phyloP scores from a whole-genome alignment of 371 early-diverging fungal genomes.

The Rhizopus microsporus region DNA sequence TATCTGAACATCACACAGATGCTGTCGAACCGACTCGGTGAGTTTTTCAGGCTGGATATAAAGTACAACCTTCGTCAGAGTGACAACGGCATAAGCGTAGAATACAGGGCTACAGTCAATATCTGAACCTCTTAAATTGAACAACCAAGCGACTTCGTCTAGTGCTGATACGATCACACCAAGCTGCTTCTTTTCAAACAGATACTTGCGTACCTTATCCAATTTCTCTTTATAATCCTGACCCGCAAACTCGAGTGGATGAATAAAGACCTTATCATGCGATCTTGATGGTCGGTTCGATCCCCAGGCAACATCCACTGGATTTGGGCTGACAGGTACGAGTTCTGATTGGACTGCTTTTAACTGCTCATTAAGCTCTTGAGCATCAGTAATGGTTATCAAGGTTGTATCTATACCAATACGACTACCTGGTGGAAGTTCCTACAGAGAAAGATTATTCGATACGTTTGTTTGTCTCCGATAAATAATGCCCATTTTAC shows the following conservation, averaged over 20 bases:
- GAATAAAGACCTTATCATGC: constrained; percentile 61
- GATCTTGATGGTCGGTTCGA: constrained; percentile 69
- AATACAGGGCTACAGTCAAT: constrained; percentile 92
- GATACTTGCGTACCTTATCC: constrained; percentile 56
- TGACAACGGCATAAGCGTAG: constrained; percentile 86
- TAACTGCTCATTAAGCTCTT: constrained; percentile 56
- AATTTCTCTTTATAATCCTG: constrained; percentile 60
- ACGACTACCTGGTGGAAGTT: constrained; percentile 65
- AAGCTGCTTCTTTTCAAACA: constrained; percentile 59
- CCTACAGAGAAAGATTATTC: constrained; percentile 25
- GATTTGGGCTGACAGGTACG: constrained; percentile 63
- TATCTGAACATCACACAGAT: constrained; percentile 67
- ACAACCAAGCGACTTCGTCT: constrained; percentile 96
- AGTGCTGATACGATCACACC: constrained; percentile 84
- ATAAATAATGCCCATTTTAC: constrained; percentile 23
- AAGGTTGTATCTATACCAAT: constrained; percentile 88
- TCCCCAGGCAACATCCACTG: constrained; percentile 86
- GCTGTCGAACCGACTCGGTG: constrained; percentile 57
- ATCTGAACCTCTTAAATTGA: constrained; percentile 96
- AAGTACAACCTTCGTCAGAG: constrained; percentile 65
- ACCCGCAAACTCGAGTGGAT: constrained; percentile 68
- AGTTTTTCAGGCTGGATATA: constrained; percentile 83
- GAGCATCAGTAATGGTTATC: constrained; percentile 70
- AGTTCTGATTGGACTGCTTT: constrained; percentile 52
- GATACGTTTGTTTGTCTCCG: not conserved